Evolutionary conservation across 805 yeast genomes (phyloP).

Genomic region (Brettanomyces custersianus): DNA sequence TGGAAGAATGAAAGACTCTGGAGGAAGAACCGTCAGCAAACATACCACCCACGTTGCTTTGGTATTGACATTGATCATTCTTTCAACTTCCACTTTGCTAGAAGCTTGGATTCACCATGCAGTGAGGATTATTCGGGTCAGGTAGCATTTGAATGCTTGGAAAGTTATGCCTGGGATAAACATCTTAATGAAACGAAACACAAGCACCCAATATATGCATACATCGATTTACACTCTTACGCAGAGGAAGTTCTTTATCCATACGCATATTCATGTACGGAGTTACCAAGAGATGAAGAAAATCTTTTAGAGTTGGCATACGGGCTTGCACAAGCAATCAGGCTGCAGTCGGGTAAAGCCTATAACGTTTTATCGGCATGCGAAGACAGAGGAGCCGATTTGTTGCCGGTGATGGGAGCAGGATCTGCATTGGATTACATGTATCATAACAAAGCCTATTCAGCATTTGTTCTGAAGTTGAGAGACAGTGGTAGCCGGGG

Average conservation of each 20-base stretch:
- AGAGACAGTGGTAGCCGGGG: constrained; percentile 82
- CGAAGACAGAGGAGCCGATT: constrained; percentile 65
- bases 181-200: constrained; percentile 40
- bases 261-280: constrained; percentile 70
- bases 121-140: constrained; percentile 81
- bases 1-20: constrained; percentile 79
- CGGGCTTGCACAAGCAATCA: constrained; percentile 68
- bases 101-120: constrained; percentile 58
- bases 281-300: constrained; percentile 70
- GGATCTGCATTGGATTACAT: constrained; percentile 77
- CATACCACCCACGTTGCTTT: constrained; percentile 53
- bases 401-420: constrained; percentile 65
- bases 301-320: constrained; percentile 74
- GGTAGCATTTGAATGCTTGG: constrained; percentile 56
- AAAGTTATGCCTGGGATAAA: constrained; percentile 40
- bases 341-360: constrained; percentile 51
- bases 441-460: constrained; percentile 73
- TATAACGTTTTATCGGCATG: constrained; percentile 75
- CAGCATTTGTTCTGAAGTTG: constrained; percentile 79
- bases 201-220: constrained; percentile 62
- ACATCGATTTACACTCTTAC: constrained; percentile 76
- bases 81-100: constrained; percentile 64
- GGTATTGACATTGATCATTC: constrained; percentile 89
- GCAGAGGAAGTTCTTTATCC: constrained; percentile 79
- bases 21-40: constrained; percentile 81